These are phyloP conservation scores for Ceratocystis harringtonii DNA, from an alignment of 2,329 filamentous ascomycete genomes.

Conservation along the genomic window DNA sequence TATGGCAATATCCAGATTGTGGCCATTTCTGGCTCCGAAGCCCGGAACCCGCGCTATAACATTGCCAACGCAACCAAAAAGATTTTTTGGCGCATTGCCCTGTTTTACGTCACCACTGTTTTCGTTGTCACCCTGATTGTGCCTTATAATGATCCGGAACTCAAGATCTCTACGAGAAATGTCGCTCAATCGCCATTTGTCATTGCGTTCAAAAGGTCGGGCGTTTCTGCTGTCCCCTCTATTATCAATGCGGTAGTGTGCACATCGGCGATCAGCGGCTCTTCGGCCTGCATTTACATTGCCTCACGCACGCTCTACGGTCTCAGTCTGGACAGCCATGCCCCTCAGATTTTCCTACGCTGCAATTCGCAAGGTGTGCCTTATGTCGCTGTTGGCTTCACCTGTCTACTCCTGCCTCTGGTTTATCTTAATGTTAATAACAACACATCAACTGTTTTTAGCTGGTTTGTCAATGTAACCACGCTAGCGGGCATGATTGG, in stretches of 20 bases:
- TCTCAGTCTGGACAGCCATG: conserved; percentile 28
- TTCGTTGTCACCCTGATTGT: conserved; percentile 21
- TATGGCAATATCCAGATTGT: conserved; percentile 23
- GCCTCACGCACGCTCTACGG: conserved; percentile 29
- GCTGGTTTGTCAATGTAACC: conserved; percentile 30
- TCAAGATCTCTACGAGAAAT: conserved; percentile 12
- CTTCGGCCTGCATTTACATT: conserved; percentile 23
- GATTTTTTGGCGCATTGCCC: conserved; percentile 21
- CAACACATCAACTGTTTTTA: conserved; percentile 26
- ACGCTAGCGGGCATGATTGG: conserved; percentile 31
- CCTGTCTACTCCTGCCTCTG: conserved; percentile 26
- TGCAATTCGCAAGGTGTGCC: conserved; percentile 29
- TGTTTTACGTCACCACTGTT: conserved; percentile 21
- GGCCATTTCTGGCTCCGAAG: conserved; percentile 20
- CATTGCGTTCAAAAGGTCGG: conserved; percentile 19
- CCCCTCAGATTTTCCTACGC: conserved; percentile 25
- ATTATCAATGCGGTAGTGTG: conserved; percentile 21
- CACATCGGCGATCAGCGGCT: conserved; percentile 19
- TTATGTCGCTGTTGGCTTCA: conserved; percentile 26
- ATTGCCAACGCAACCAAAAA: conserved; percentile 21
- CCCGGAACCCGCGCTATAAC: conserved; percentile 20
- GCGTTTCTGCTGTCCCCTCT: conserved; percentile 19
- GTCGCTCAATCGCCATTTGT: conserved; percentile 21
- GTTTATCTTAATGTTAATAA: conserved; percentile 29
- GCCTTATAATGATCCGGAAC: conserved; percentile 19